Base-by-base conservation (phyloP, 1,139 yeast species). In the Sugiyamaella japonica region DNA sequence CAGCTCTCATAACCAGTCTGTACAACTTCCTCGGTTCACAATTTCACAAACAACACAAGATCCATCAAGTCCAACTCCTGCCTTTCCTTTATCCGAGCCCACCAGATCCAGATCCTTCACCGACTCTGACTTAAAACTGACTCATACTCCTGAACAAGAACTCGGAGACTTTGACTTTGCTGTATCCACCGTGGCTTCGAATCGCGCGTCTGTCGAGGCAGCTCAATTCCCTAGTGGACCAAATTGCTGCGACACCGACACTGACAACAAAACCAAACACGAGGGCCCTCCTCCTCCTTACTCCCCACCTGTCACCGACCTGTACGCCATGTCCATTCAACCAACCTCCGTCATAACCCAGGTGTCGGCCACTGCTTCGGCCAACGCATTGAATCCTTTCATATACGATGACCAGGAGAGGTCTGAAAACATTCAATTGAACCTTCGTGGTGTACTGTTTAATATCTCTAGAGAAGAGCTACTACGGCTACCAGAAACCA, bases 401-500 rank as follows among this genome's bases (percentile, higher is more conserved):
- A 57, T 42, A 29, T 46, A 59, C 12, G 56, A 43, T 15, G 61
- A 55, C 3, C 51, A 54, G 15, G 61, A 58, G 36, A 59, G 60
- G 9, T 63, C 66, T 9, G 63, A 63, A 20, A 58, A 58, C 23
- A 86, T 44, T 13, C 50, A 45, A 16, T 31, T 51, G 13, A 51
- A 83, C 66, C 79, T 85, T 54, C 76, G 95, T 50, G 95, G 89
- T 12, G 72, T 69, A 15, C 68, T 73, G 57, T 88, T 85, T 69
- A 80, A 83, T 54, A 84, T 93, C 50, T 84, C 96, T 1, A 77
- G 97, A 60, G 96, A 89, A 63, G 97, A 89, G 68, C 78, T 93
- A 61, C 85, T 90, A 86, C 83, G 91, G 55, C 75, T 93, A 52
- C 98, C 99, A 1, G 98, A 95, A 70, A 84, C 93, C 60, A 84